Conservation (phyloP, 1,284 basidiomycete genomes). For the Trametes polyzona region DNA sequence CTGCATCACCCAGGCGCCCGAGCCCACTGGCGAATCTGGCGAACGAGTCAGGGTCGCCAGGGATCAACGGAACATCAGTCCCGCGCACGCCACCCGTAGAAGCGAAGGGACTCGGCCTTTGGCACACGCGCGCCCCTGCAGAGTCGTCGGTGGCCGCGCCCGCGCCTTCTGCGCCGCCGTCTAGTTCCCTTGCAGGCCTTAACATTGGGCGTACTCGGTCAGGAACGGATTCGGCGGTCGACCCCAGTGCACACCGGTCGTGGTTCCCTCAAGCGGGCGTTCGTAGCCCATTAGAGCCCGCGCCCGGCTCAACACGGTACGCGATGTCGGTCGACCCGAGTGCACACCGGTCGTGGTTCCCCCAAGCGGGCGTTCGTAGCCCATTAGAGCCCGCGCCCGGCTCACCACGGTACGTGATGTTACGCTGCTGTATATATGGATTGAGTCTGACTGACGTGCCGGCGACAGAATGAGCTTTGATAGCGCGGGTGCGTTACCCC, state of each 20-base stretch:
- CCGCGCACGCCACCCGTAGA: constrained; percentile 24
- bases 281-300: constrained; percentile 25
- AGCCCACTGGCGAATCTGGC: constrained; percentile 13
- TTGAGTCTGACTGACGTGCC: background rate
- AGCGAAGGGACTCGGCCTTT: constrained; percentile 19
- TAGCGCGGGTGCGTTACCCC: constrained; percentile 16
- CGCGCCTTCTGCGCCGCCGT: constrained; percentile 24
- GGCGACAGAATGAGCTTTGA: constrained; percentile 20
- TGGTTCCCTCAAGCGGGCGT: constrained; percentile 29
- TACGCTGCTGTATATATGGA: background rate
- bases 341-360: constrained; percentile 32
- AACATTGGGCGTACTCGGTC: constrained; percentile 28
- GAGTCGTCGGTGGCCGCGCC: constrained; percentile 30
- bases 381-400: constrained; percentile 25
- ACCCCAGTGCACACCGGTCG: constrained; percentile 27
- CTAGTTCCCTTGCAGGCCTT: constrained; percentile 27
- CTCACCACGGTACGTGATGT: constrained; percentile 27
- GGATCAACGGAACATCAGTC: constrained; percentile 23
- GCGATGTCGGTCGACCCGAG: constrained; percentile 24
- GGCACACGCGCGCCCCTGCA: constrained; percentile 32
- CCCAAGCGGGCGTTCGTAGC: constrained; percentile 20
- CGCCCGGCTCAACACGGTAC: no score
- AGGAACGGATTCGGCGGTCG: constrained; percentile 31
- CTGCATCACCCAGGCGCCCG: constrained; percentile 14
- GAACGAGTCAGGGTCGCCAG: constrained; percentile 20